Percentiles rank a stretch among this genome's conserved stretches.
Conservation (phyloP, 2,329 filamentous ascomycete genomes). For the Penicillium sp. region DNA sequence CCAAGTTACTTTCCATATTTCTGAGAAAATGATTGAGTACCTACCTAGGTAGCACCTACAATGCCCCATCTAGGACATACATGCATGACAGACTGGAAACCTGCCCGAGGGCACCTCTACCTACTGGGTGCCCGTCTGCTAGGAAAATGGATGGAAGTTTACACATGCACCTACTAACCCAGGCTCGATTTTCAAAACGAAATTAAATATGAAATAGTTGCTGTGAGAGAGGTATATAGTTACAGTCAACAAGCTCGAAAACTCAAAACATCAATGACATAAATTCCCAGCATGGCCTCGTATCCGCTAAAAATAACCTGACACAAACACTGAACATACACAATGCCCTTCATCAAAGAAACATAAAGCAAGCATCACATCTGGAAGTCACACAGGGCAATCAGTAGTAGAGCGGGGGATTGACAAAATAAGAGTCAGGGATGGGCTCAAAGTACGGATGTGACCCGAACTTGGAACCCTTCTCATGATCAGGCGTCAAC, state of each 20-base stretch:
- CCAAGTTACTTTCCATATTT: no score
- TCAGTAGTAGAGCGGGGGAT: constrained; percentile 29
- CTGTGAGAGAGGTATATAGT: background rate
- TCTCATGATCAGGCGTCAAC: constrained; percentile 31
- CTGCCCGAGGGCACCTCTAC: no score
- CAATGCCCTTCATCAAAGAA: background rate
- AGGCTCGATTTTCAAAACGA: background rate
- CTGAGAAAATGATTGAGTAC: no score
- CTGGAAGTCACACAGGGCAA: background rate
- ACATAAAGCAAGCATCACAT: background rate
- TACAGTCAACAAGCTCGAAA: background rate
- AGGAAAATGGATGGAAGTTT: no score
- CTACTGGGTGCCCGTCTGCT: no score
- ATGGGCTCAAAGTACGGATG: constrained; percentile 25
- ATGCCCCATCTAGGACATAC: no score
- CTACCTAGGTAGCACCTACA: no score
- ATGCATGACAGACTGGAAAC: no score
- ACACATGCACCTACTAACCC: no score
- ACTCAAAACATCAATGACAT: background rate
- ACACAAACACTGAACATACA: background rate
- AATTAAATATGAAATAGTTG: background rate
- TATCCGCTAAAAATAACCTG: constrained; percentile 2
- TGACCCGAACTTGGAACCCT: constrained; percentile 25
- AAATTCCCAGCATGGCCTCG: background rate
- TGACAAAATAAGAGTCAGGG: constrained; percentile 30